These are phyloP conservation scores for Sphaerulina populicola DNA, from an alignment of 2,329 filamentous ascomycete species.

Conservation along the genomic window DNA sequence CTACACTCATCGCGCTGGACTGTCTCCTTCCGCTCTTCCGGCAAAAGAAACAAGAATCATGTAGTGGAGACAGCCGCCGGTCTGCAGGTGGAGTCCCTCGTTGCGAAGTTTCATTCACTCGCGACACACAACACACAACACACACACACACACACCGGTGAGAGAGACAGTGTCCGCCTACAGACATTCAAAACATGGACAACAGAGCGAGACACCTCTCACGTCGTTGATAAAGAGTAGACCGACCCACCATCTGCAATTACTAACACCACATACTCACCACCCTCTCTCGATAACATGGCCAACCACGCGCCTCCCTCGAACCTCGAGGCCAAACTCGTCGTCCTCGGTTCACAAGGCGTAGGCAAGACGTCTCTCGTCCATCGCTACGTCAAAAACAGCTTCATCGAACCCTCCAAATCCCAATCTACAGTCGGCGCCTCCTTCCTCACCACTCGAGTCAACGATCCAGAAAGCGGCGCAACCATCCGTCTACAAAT, in stretches of 20 bases:
- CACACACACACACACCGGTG: too few relatives aligned
- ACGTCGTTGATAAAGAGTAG: not conserved
- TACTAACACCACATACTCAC: not conserved
- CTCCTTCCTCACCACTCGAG: conserved; percentile 56
- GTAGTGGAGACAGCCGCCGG: too few relatives aligned
- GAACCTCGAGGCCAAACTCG: conserved; percentile 66
- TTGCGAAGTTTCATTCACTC: not conserved
- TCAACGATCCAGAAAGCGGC: conserved; percentile 69
- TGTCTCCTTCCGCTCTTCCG: too few relatives aligned
- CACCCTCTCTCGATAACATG: not conserved
- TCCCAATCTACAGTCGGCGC: conserved; percentile 45
- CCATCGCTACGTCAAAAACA: conserved; percentile 65
- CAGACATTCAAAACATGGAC: not conserved
- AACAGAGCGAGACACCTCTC: not conserved
- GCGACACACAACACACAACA: not conserved
- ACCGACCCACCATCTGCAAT: not conserved
- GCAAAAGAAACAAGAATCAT: too few relatives aligned
- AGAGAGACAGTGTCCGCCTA: not conserved
- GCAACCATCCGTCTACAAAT: conserved; percentile 87
- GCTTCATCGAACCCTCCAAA: conserved; percentile 51
- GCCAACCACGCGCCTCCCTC: conserved; percentile 34
- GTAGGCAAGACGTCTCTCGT: conserved; percentile 74
- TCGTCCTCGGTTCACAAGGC: conserved; percentile 70
- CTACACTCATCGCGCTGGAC: too few relatives aligned
- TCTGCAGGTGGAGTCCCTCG: not conserved